Conservation (phyloP, 805 yeast species). For the Soucietia sequanensis region DNA sequence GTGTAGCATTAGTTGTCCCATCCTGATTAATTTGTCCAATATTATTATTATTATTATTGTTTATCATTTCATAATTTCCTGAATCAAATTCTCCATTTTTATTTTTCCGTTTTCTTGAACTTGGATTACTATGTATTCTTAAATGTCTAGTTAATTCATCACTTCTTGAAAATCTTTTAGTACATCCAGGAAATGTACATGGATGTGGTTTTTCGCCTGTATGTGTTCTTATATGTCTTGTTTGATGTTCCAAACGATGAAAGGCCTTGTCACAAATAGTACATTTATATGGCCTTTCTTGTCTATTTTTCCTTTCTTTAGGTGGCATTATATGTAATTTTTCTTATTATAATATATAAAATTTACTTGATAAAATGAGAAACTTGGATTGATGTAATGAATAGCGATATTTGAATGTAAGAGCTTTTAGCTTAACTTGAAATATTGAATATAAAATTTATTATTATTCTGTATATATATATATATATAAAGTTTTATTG, state of each 20-base stretch:
- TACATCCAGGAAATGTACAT: slow-evolving; percentile 81
- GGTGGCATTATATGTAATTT: no score
- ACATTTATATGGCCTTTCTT: slow-evolving; percentile 75
- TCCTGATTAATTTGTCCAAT: background rate
- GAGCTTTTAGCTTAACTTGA: no score
- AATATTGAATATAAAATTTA: no score
- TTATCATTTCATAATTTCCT: no score
- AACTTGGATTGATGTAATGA: no score
- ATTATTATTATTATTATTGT: background rate
- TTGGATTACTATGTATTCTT: slow-evolving; percentile 70
- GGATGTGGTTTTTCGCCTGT: slow-evolving; percentile 92
- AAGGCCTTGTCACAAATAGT: slow-evolving; percentile 83
- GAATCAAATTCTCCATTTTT: slow-evolving; percentile 5
- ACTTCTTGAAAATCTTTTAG: slow-evolving; percentile 72
- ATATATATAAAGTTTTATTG: no score
- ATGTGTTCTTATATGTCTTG: slow-evolving; percentile 87
- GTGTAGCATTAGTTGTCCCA: slow-evolving; percentile 1
- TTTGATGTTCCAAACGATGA: slow-evolving; percentile 86
- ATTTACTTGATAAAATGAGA: no score
- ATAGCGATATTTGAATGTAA: background rate
- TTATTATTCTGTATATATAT: no score
- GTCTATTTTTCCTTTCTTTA: slow-evolving; percentile 18
- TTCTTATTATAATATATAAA: no score
- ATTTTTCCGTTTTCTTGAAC: slow-evolving; percentile 41
- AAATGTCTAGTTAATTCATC: slow-evolving; percentile 88